Evolutionary conservation across 1,139 yeast species (phyloP), one percentile per base, ranked within the genome.

Genomic region (Diutina scorzettiae): DNA sequence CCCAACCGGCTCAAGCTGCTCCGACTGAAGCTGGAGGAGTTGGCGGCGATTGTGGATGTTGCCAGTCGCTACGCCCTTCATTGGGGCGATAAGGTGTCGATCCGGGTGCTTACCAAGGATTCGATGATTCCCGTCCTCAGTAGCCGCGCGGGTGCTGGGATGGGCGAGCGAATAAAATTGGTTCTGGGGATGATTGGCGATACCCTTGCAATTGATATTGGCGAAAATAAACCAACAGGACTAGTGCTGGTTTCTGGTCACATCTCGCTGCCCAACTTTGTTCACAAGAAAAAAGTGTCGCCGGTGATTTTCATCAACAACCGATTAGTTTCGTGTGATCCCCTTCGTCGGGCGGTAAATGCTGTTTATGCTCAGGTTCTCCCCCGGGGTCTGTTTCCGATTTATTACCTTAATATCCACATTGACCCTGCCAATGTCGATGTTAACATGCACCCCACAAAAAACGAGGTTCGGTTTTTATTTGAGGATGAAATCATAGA

Each of bases 401-500:
- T 91, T 55, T 70, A 85, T 1, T 91, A 87, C 58, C 49, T 91
- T 43, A 70, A 85, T 40, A 56, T 91, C 19, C 66, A 66, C 31
- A 76, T 91, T 5, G 64, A 69, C 17, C 84, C 96, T 0, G 64
- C 62, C 28, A 79, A 81, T 46, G 67, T 91, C 12, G 99, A 91
- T 56, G 98, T 91, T 9, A 91, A 91, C 56, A 79, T 93, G 8
- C 98, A 93, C 54, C 99, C 99, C 0, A 91, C 98, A 0, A 91
- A 91, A 53, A 69, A 93, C 43, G 97, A 91, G 53, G 97, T 93
- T 1, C 61, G 95, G 42, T 87, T 93, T 56, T 62, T 91, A 30
- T 60, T 78, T 54, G 97, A 93, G 53, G 94, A 83, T 43, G 97
- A 87, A 54, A 84, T 93, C 19, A 71, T 85, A 6, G 87, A 81